Evolutionary conservation across 768 basidiomycete species (phyloP).

Genomic region (Peribolospora baueri): DNA sequence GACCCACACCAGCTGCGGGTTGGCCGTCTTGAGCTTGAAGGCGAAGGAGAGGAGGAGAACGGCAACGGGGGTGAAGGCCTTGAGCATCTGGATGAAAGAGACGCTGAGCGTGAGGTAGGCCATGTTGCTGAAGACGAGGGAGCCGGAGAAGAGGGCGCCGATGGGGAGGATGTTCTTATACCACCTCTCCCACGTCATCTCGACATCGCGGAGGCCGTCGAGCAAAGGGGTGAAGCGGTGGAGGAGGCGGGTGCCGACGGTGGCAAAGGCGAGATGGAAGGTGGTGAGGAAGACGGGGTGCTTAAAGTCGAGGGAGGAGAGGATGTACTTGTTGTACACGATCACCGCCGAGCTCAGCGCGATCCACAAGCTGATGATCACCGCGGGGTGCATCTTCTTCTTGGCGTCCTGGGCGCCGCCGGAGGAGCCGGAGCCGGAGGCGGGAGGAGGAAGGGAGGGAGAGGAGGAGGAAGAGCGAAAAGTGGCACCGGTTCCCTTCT

Average conservation of each 20-base stretch:
- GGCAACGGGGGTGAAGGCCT: slow-evolving; percentile 78
- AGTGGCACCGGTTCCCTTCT: no score
- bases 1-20: slow-evolving; percentile 4
- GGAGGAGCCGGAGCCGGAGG: neutral
- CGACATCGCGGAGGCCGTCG: slow-evolving; percentile 47
- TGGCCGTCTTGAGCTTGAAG: no score
- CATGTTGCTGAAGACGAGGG: slow-evolving; percentile 70
- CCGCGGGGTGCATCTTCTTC: neutral
- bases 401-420: neutral
- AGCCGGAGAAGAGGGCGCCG: slow-evolving; percentile 75
- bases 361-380: slow-evolving; percentile 5
- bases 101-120: slow-evolving; percentile 80
- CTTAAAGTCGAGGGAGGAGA: slow-evolving; percentile 39
- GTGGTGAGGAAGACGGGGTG: slow-evolving; percentile 50
- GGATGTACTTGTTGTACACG: slow-evolving; percentile 7
- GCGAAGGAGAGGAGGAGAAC: slow-evolving; percentile 68
- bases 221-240: slow-evolving; percentile 57
- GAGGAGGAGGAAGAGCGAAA: no score
- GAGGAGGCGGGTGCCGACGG: slow-evolving; percentile 64
- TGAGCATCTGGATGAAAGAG: slow-evolving; percentile 74
- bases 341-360: slow-evolving; percentile 1
- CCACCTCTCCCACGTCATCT: slow-evolving; percentile 56
- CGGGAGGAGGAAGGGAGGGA: no score
- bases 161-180: slow-evolving; percentile 73
- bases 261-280: slow-evolving; percentile 15